Evolutionary conservation across 2,329 filamentous ascomycete species (phyloP), one percentile per base, ranked within the genome.

Genomic region (Phoma herbarum): DNA sequence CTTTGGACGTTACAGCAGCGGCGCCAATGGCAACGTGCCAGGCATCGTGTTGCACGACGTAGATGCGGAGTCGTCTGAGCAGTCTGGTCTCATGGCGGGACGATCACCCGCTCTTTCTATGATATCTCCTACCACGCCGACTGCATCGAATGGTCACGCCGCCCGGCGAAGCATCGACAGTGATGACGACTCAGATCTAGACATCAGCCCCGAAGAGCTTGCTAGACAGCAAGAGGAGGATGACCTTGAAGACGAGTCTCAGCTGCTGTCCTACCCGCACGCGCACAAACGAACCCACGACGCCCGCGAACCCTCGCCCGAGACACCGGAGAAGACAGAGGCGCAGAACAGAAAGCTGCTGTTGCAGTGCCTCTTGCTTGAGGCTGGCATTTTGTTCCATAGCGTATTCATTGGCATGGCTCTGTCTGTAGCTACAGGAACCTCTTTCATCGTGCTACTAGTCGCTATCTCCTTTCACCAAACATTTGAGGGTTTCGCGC

Each of bases 361-460:
- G 2, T 81, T 91, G 67, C 90, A 93, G 76, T 91, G 91, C 64
- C 85, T 90, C 4, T 83, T 93, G 2, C 83, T 93, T 5, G 90
- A 93, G 75, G 88, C 90, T 56, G 90, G 90, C 60, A 93, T 93
- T 63, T 81, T 93, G 11, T 93, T 93, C 73, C 90, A 93, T 77
- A 90, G 87, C 60, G 84, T 93, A 59, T 91, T 91, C 73, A 89
- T 91, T 56, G 88, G 88, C 57, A 89, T 91, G 82, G 90, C 89
- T 0, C 78, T 91, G 25, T 89, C 86, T 25, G 88, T 91, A 63
- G 88, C 88, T 20, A 85, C 85, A 1, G 86, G 89, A 1, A 78
- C 81, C 6, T 85, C 87, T 4, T 91, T 90, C 73, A 75, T 88
- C 55, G 81, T 91, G 25, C 82, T 91, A 4, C 81, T 91, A 8